Conservation (phyloP, 169 alveolate species). For the Plasmodium coatneyi region DNA sequence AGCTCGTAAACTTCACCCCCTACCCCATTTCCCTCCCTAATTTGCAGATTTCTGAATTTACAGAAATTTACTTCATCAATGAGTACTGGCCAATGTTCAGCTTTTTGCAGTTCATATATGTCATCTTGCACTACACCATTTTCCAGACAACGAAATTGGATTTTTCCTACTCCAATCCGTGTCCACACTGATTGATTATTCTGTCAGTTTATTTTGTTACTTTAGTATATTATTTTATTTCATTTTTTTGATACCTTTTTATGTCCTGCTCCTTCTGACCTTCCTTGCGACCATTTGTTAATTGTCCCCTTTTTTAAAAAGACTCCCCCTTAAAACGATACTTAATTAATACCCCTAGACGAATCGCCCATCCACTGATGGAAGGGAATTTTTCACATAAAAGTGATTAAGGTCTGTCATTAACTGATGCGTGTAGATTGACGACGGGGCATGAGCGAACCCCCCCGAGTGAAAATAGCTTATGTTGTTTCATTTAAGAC, state of each 20-base stretch:
- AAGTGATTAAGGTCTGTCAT: not conserved
- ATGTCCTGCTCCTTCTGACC: not conserved
- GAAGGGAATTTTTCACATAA: not conserved
- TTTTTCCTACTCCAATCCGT: constrained; percentile 74
- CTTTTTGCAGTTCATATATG: constrained; percentile 77
- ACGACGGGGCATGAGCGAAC: not conserved
- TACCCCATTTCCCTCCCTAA: not conserved
- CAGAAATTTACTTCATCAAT: constrained; percentile 80
- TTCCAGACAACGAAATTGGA: constrained; percentile 72
- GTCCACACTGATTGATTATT: constrained; percentile 19
- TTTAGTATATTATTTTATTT: not conserved
- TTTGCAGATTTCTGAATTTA: constrained; percentile 83
- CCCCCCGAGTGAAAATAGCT: not conserved
- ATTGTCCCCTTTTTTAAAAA: not conserved
- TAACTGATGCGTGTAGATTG: not conserved
- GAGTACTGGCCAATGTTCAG: constrained; percentile 84
- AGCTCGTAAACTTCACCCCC: not conserved
- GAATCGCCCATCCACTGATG: not conserved
- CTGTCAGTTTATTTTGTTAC: not conserved
- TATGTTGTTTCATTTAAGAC: constrained; percentile 2
- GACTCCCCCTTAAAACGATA: not conserved
- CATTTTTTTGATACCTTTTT: not conserved
- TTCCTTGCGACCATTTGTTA: not conserved
- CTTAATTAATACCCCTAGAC: not conserved
- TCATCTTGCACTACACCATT: constrained; percentile 79